phyloP scores from a whole-genome alignment of 176 grass and related monocot species.

The Aegilops speltoides region DNA sequence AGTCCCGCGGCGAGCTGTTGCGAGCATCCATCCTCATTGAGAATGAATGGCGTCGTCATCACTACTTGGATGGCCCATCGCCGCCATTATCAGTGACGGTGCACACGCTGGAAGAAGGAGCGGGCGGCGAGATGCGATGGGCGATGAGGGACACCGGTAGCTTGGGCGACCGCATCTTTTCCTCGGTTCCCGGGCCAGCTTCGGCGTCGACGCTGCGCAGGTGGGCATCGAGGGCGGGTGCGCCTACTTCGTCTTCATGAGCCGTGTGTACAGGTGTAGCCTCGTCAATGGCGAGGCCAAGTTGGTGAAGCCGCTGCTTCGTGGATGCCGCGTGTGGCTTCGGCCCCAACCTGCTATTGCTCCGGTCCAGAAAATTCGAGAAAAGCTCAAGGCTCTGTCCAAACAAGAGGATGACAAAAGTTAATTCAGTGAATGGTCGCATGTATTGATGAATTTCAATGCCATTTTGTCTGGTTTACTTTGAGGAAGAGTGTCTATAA shows the following conservation, averaged over 20 bases:
- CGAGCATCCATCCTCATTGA: background rate
- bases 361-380: background rate
- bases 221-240: background rate
- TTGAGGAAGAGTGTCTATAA: no score
- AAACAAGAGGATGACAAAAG: no score
- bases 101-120: background rate
- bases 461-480: no score
- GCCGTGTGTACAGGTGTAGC: background rate
- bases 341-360: background rate
- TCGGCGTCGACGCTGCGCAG: background rate
- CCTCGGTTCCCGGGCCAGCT: background rate
- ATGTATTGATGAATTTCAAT: no score
- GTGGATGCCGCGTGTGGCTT: background rate
- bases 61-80: background rate
- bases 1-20: background rate
- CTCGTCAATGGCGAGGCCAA: background rate
- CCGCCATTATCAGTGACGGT: background rate
- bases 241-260: background rate
- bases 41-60: no score
- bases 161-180: background rate
- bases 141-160: background rate
- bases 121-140: background rate
- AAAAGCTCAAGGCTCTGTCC: background rate
- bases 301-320: background rate
- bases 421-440: no score